Evolutionary conservation across 352 stramenopile species (phyloP).

Genomic region (Phytophthora idaei): DNA sequence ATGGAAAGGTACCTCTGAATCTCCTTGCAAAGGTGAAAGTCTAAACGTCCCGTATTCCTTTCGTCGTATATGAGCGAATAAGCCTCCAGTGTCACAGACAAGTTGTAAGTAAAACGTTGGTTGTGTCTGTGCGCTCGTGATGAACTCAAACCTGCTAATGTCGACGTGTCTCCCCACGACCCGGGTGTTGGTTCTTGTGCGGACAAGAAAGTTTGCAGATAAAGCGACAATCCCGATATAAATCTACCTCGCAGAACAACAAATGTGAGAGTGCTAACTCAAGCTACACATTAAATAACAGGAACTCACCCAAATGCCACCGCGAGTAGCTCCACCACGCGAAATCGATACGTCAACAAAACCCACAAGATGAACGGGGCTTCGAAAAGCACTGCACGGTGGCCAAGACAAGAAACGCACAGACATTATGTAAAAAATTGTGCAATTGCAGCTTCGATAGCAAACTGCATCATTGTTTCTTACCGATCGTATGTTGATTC

Average conservation of each 20-base stretch:
- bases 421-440: not conserved
- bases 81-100: constrained; percentile 17
- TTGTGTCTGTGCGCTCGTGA: constrained; percentile 10
- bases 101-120: not conserved
- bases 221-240: constrained; percentile 39
- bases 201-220: constrained; percentile 36
- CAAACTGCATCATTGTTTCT: not conserved
- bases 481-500: constrained; percentile 93
- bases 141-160: constrained; percentile 57
- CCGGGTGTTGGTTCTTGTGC: constrained; percentile 49
- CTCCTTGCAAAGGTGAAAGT: constrained; percentile 74
- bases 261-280: not conserved
- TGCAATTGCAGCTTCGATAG: not conserved
- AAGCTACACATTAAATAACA: not conserved
- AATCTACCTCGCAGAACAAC: constrained; percentile 29
- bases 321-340: constrained; percentile 20
- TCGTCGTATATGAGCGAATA: constrained; percentile 73
- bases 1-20: constrained; percentile 37
- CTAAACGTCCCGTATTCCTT: constrained; percentile 93
- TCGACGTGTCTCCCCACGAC: constrained; percentile 92
- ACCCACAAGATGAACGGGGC: constrained; percentile 79
- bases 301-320: constrained; percentile 34
- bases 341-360: constrained; percentile 31
- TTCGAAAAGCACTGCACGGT: constrained; percentile 80
- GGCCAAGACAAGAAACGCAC: not conserved